phyloP scores from a whole-genome alignment of 2,329 filamentous ascomycete genomes.

The Aspergillus vadensis region DNA sequence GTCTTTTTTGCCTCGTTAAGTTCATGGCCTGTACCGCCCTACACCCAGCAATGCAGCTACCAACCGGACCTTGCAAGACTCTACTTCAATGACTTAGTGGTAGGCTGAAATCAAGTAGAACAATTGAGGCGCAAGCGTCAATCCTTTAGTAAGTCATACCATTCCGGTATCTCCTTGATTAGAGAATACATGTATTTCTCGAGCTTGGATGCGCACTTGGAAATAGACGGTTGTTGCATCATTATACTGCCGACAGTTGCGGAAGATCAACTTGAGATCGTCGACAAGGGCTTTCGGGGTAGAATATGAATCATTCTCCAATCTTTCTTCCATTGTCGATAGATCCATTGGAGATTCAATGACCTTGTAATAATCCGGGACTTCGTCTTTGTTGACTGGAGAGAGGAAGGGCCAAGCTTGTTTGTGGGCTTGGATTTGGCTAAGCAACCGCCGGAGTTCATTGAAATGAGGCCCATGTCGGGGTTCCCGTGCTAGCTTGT shows the following conservation, averaged over 20 bases:
- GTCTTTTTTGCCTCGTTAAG: no score
- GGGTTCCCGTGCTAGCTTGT: constrained; percentile 89
- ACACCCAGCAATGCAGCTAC: no score
- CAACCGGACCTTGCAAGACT: no score
- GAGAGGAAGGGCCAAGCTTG: constrained; percentile 93
- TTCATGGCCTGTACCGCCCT: no score
- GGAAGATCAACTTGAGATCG: constrained; percentile 85
- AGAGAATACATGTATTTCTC: constrained; percentile 67
- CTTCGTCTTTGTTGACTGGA: constrained; percentile 92
- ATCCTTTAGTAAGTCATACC: no score
- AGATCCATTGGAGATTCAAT: constrained; percentile 98
- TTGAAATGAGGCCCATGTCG: constrained; percentile 97
- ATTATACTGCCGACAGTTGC: constrained; percentile 96
- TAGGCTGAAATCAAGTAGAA: no score
- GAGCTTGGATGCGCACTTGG: constrained; percentile 86
- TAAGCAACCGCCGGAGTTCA: constrained; percentile 86
- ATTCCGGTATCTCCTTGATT: no score
- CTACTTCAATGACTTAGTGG: no score
- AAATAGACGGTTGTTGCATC: constrained; percentile 93
- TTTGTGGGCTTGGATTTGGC: constrained; percentile 91
- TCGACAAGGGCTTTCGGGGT: constrained; percentile 89
- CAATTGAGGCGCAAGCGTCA: no score
- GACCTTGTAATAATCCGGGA: constrained; percentile 96
- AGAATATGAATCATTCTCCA: constrained; percentile 88
- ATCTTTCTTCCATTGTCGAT: constrained; percentile 90